A percentile compares a stretch with the other conserved stretches of the same genome.
Evolutionary conservation across 306 rosid species (phyloP).

Genomic region (Ormosia emarginata): DNA sequence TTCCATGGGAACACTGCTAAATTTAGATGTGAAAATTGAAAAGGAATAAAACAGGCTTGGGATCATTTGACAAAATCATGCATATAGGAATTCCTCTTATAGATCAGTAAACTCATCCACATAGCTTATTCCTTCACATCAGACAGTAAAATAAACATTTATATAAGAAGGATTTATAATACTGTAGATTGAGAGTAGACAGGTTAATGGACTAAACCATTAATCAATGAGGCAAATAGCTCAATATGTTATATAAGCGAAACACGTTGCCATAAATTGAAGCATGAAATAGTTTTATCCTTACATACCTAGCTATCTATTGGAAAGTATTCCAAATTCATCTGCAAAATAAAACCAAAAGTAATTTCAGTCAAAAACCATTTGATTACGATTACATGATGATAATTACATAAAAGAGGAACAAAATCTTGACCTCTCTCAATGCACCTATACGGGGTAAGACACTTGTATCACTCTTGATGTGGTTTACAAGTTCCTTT

Average conservation of each 20-base stretch:
- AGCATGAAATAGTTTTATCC: constrained; percentile 12
- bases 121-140: neutral
- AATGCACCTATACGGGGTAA: constrained; percentile 92
- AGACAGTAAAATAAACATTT: neutral
- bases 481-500: constrained; percentile 75
- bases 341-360: constrained; percentile 51
- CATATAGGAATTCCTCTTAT: neutral
- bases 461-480: constrained; percentile 86
- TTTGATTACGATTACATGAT: constrained; percentile 1
- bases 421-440: constrained; percentile 64
- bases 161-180: neutral
- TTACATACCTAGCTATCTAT: constrained; percentile 75
- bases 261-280: neutral
- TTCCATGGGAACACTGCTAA: neutral
- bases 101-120: neutral
- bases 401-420: constrained; percentile 17
- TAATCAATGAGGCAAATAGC: neutral
- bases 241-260: neutral
- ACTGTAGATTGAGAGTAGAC: neutral
- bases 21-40: neutral
- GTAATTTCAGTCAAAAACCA: constrained; percentile 7
- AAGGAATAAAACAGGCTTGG: neutral
- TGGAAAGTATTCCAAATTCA: constrained; percentile 94
- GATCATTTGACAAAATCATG: constrained; percentile 5
- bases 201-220: neutral